phyloP scores from a whole-genome alignment of 805 yeast species.

The Ogataea philodendri region DNA sequence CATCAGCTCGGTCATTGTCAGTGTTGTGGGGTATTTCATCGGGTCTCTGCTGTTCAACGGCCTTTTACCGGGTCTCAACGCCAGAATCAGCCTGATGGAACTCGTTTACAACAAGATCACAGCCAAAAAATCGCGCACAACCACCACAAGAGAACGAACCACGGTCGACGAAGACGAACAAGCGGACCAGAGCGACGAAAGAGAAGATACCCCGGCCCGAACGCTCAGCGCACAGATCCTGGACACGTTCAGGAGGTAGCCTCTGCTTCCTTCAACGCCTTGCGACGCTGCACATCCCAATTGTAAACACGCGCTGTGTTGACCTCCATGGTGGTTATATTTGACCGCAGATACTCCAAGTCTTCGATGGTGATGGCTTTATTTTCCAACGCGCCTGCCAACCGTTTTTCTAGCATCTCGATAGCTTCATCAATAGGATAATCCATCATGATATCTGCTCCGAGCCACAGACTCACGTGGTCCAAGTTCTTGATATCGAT shows the following conservation, averaged over 20 bases:
- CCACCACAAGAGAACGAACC: too few relatives aligned
- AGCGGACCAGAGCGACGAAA: conserved; percentile 30
- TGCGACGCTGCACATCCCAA: conserved; percentile 83
- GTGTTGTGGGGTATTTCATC: conserved; percentile 41
- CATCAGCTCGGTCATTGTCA: conserved; percentile 36
- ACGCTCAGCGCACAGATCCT: conserved; percentile 60
- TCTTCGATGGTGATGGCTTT: conserved; percentile 72
- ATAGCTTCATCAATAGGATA: conserved; percentile 89
- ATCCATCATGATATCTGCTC: conserved; percentile 96
- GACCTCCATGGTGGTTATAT: conserved; percentile 96
- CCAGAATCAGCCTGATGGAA: conserved; percentile 24
- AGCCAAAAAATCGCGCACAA: conserved; percentile 7
- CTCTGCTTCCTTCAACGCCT: conserved; percentile 40
- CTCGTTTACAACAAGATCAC: conserved; percentile 17
- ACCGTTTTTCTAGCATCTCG: conserved; percentile 59
- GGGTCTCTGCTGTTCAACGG: conserved; percentile 45
- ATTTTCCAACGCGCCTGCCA: conserved; percentile 59
- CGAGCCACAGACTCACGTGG: conserved; percentile 87
- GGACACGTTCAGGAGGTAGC: conserved; percentile 50
- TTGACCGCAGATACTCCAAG: conserved; percentile 77
- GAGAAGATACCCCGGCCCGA: conserved; percentile 60
- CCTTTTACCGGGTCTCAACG: conserved; percentile 41
- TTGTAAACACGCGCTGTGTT: conserved; percentile 90
- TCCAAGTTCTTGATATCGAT: conserved; percentile 56
- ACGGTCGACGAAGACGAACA: conserved; percentile 13